Base-by-base conservation (phyloP, 306 rosid species). In the Rosa lucieae region DNA sequence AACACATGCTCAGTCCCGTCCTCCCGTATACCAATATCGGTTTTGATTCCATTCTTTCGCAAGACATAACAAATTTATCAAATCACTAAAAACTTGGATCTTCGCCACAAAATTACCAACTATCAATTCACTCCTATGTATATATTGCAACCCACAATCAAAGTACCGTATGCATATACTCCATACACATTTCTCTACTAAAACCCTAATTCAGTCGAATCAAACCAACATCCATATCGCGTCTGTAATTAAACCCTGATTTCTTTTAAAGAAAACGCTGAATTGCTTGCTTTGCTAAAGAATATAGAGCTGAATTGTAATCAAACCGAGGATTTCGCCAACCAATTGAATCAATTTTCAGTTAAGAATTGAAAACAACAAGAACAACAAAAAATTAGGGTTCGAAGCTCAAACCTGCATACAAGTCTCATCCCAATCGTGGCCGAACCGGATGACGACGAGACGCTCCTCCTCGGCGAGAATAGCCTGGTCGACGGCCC, bases 351-450 rank as follows among this genome's bases (percentile, higher is more conserved):
- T 61, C 32, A 10, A 20, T 26, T 61, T 61, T 62, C 23, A 6
- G n/a, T 29, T 0, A 43, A 44, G 42, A 61, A 15, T 4, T 26
- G 3, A 10, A 75, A 75, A 3, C 44, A 43, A 29, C 17, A 8
- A 4, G 14, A 59, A 8, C 3, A n/a, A n/a, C 18, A 11, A 15
- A 11, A 15, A 76, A 32, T 47, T 9, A 51, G 72, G 79, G 71
- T 63, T 76, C n/a, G 52, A 11, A 8, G 42, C 18, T 46, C 13
- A 26, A n/a, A 89, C 97, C 93, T 92, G 97, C 97, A 92, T 90
- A 82, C 97, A 92, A 79, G 97, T 92, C 29, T 92, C 97, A 18
- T 92, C 95, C 95, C 97, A 90, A 49, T 89, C 97, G 72, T 90
- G 97, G 62, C 97, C 97, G 58, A 92, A 92, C 10, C 97, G 91